phyloP scores from a whole-genome alignment of 2,329 filamentous ascomycete genomes.

The Cladosporium cucumerinum region DNA sequence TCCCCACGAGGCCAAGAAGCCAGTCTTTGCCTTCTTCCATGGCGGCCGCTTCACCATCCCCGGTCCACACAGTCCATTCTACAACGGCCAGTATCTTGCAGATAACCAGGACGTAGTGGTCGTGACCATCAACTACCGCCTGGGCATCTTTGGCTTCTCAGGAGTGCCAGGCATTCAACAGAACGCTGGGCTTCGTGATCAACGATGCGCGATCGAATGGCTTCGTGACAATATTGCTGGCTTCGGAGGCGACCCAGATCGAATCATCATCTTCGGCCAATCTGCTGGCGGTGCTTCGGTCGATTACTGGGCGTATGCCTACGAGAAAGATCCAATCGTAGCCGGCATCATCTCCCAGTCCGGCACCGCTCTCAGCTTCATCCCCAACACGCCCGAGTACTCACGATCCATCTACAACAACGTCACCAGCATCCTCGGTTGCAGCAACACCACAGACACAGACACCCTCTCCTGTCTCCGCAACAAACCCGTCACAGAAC shows the following conservation, averaged over 20 bases:
- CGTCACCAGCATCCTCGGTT: slow-evolving; percentile 20
- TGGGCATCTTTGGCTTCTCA: slow-evolving; percentile 44
- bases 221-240: slow-evolving; percentile 47
- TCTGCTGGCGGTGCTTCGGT: slow-evolving; percentile 28
- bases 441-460: slow-evolving; percentile 43
- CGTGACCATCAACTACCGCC: slow-evolving; percentile 43
- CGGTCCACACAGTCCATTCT: slow-evolving; percentile 39
- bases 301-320: slow-evolving; percentile 35
- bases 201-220: slow-evolving; percentile 54
- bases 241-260: slow-evolving; percentile 47
- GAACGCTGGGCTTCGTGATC: slow-evolving; percentile 54
- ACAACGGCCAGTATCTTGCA: slow-evolving; percentile 37
- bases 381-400: slow-evolving; percentile 36
- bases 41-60: slow-evolving; percentile 40
- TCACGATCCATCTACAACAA: slow-evolving; percentile 25
- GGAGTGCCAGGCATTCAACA: slow-evolving; percentile 35
- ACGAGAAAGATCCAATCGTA: slow-evolving; percentile 38
- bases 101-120: slow-evolving; percentile 40
- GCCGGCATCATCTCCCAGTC: slow-evolving; percentile 39
- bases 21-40: slow-evolving; percentile 42
- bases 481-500: slow-evolving; percentile 16
- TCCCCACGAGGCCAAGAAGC: slow-evolving; percentile 16
- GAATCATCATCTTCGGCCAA: slow-evolving; percentile 31
- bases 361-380: slow-evolving; percentile 44
- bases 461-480: slow-evolving; percentile 29